phyloP scores from a whole-genome alignment of 208 protist genomes.

The Acanthamoeba lenticulata region DNA sequence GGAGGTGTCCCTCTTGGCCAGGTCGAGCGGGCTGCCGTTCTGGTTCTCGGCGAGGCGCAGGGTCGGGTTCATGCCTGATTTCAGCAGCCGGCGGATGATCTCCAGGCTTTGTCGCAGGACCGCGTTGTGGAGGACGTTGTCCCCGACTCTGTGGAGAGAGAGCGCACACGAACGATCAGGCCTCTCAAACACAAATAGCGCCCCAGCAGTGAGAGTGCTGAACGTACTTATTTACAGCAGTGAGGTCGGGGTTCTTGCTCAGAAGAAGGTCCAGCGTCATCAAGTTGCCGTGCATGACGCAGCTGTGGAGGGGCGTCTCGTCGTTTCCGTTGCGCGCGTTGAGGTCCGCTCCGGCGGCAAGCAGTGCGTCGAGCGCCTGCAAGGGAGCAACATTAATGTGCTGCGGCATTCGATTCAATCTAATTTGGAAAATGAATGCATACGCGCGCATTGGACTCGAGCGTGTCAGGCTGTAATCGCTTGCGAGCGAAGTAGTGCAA shows the following conservation, averaged over 20 bases:
- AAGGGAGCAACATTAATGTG: not conserved
- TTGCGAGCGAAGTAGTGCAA: constrained; percentile 50
- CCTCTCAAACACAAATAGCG: not conserved
- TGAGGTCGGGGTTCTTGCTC: constrained; percentile 30
- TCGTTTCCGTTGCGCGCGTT: constrained; percentile 27
- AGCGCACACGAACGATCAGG: not conserved
- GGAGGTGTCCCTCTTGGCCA: constrained; percentile 17
- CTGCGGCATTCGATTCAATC: not conserved
- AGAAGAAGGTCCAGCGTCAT: constrained; percentile 9
- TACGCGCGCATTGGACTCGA: not conserved
- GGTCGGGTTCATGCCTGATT: constrained; percentile 6
- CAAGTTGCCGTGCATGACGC: constrained; percentile 16
- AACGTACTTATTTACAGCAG: constrained; percentile 6
- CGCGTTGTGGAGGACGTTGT: constrained; percentile 41
- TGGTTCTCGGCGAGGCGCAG: not conserved
- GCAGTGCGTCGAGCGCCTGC: constrained; percentile 2
- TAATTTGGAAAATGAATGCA: not conserved
- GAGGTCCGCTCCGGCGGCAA: constrained; percentile 27
- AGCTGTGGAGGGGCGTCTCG: constrained; percentile 38
- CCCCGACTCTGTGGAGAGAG: not conserved
- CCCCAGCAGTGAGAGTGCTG: not conserved
- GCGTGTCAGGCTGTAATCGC: not conserved
- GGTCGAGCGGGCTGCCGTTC: not conserved
- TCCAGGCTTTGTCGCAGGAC: not conserved
- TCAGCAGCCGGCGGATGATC: constrained; percentile 5